Conservation (phyloP, 768 basidiomycete species). For the Coprinopsis cinerea region DNA sequence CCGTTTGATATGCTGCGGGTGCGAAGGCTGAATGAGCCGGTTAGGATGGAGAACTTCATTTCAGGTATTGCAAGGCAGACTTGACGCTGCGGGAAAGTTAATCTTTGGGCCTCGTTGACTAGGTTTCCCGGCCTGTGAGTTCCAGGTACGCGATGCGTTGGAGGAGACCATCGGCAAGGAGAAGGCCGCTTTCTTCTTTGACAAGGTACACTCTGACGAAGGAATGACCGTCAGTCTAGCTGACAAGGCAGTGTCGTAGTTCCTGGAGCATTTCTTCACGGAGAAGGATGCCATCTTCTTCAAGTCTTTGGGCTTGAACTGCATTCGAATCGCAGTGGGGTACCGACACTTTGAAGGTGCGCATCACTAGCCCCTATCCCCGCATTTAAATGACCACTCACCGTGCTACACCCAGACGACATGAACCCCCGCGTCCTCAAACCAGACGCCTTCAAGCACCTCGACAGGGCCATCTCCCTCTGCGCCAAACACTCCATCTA, state of each 20-base stretch:
- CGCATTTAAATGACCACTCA: too few relatives aligned
- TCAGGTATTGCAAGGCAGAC: slow-evolving; percentile 33
- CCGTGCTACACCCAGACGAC: too few relatives aligned
- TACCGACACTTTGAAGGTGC: slow-evolving; percentile 69
- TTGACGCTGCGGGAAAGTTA: background rate
- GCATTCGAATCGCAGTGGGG: slow-evolving; percentile 70
- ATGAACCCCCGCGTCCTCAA: slow-evolving; percentile 76
- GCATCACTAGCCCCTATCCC: too few relatives aligned
- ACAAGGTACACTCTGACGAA: slow-evolving; percentile 46
- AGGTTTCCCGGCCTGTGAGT: slow-evolving; percentile 80
- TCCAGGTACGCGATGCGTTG: slow-evolving; percentile 70
- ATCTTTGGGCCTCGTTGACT: slow-evolving; percentile 2
- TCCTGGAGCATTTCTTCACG: slow-evolving; percentile 79
- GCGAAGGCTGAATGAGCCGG: slow-evolving; percentile 1
- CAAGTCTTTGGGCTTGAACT: slow-evolving; percentile 74
- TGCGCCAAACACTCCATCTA: slow-evolving; percentile 72
- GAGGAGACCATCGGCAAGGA: slow-evolving; percentile 56
- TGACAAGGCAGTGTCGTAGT: slow-evolving; percentile 36
- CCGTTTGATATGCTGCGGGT: slow-evolving; percentile 8
- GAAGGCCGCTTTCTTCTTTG: slow-evolving; percentile 76
- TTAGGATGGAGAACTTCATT: slow-evolving; percentile 75
- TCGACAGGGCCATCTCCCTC: slow-evolving; percentile 72
- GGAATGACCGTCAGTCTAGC: background rate
- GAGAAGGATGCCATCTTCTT: slow-evolving; percentile 73
- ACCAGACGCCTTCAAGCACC: slow-evolving; percentile 69